phyloP scores from a whole-genome alignment of 352 stramenopile genomes.

The Phytopythium oedochilum region DNA sequence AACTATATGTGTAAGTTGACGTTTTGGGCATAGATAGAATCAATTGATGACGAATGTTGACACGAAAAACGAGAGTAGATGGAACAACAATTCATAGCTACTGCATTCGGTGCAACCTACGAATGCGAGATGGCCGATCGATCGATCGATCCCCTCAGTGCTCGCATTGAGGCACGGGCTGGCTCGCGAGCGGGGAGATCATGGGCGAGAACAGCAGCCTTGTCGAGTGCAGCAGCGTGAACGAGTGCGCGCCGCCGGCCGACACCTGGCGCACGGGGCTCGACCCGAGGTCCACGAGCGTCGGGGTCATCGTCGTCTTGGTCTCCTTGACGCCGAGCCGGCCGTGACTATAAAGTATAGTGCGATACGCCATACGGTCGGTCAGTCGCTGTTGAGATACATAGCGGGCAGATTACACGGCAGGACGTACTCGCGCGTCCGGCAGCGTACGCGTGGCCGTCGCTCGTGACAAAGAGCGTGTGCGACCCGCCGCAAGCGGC shows the following conservation, averaged over 20 bases:
- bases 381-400: constrained; percentile 1
- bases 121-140: no score
- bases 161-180: constrained; percentile 19
- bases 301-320: constrained; percentile 49
- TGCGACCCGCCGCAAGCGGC: constrained; percentile 77
- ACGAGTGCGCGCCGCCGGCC: constrained; percentile 66
- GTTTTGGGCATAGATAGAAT: no score
- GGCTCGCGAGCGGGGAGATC: constrained; percentile 33
- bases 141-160: no score
- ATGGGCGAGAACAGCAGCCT: constrained; percentile 53
- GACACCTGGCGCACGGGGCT: constrained; percentile 68
- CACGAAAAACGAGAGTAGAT: no score
- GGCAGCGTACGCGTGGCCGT: constrained; percentile 81
- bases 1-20: no score
- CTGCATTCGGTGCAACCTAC: no score
- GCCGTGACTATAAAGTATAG: constrained; percentile 60
- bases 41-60: no score
- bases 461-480: constrained; percentile 84
- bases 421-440: constrained; percentile 72
- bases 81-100: no score
- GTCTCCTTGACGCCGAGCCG: constrained; percentile 53
- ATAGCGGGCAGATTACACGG: neutral
- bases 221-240: constrained; percentile 64
- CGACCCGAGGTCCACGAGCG: constrained; percentile 41
- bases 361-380: no score